Evolutionary conservation across 2,329 filamentous ascomycete species (phyloP).

Genomic region (Aspergillus brasiliensis): DNA sequence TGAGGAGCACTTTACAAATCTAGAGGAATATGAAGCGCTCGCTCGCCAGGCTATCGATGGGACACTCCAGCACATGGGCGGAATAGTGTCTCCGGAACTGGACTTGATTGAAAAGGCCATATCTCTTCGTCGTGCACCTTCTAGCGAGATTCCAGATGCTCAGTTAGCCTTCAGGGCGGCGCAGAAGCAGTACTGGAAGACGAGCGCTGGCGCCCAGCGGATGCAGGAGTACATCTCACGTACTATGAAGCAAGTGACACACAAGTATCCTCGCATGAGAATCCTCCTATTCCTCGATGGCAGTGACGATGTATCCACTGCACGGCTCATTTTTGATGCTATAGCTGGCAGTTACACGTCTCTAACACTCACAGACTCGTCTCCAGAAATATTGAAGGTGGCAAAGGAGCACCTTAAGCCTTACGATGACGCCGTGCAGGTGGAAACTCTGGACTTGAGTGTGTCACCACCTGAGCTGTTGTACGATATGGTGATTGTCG

Average conservation of each 20-base stretch:
- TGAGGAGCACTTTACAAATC: too few species aligned
- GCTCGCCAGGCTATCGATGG: too few species aligned
- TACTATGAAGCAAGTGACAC: not conserved
- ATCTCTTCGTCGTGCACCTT: too few species aligned
- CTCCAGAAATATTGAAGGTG: not conserved
- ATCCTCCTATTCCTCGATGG: not conserved
- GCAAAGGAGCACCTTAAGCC: not conserved
- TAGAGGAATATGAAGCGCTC: too few species aligned
- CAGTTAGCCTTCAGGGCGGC: too few species aligned
- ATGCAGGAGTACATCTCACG: not conserved
- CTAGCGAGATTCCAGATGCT: too few species aligned
- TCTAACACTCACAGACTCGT: not conserved
- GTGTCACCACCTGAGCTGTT: not conserved
- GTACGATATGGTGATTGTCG: not conserved
- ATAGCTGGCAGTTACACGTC: not conserved
- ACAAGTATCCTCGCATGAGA: not conserved
- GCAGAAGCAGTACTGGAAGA: too few species aligned
- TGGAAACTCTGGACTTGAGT: not conserved
- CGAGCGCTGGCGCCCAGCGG: too few species aligned
- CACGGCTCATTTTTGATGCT: not conserved
- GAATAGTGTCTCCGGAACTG: too few species aligned
- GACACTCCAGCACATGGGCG: too few species aligned
- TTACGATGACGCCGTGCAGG: not conserved
- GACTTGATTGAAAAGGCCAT: too few species aligned
- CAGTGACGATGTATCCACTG: not conserved